Percentiles rank a stretch among this genome's conserved stretches.
These are phyloP conservation scores for Purpureocillium takamizusanense DNA, from an alignment of 2,329 filamentous ascomycete genomes.

Conservation along the genomic window DNA sequence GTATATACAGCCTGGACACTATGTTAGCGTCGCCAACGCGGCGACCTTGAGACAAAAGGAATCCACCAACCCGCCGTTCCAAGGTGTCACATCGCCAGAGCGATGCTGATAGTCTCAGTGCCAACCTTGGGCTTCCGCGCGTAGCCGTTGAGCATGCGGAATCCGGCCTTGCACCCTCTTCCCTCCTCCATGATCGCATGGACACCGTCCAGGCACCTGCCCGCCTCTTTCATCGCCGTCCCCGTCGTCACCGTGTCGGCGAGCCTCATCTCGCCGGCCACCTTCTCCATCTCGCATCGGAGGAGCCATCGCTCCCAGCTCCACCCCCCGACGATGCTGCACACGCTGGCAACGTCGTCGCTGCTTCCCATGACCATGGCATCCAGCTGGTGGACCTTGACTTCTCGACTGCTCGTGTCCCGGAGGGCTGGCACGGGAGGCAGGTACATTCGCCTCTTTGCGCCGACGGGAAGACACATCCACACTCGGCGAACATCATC, in stretches of 20 bases:
- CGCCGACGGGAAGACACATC: slow-evolving; percentile 80
- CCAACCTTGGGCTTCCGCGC: slow-evolving; percentile 47
- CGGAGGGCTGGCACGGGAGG: slow-evolving; percentile 19
- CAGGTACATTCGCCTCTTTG: slow-evolving; percentile 23
- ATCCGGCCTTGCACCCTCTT: slow-evolving; percentile 46
- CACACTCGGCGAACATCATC: slow-evolving; percentile 74
- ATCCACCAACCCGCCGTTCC: no score
- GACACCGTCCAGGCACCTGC: slow-evolving; percentile 50
- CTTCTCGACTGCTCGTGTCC: slow-evolving; percentile 31
- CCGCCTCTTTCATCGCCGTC: slow-evolving; percentile 44
- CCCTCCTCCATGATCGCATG: slow-evolving; percentile 57
- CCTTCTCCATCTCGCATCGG: slow-evolving; percentile 75
- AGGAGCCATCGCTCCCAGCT: slow-evolving; percentile 96
- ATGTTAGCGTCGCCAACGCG: no score
- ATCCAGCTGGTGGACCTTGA: slow-evolving; percentile 45
- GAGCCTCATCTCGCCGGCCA: slow-evolving; percentile 54
- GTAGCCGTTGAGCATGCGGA: slow-evolving; percentile 54
- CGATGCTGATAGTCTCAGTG: slow-evolving; percentile 28
- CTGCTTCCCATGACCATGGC: slow-evolving; percentile 59
- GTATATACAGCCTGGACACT: no score
- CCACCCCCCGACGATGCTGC: slow-evolving; percentile 77
- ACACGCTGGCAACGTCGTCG: slow-evolving; percentile 62
- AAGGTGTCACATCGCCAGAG: slow-evolving; percentile 14
- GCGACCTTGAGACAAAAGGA: no score
- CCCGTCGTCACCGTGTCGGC: slow-evolving; percentile 42